These are phyloP conservation scores for Ustilago nuda DNA, from an alignment of 1,284 basidiomycete species.

Conservation along the genomic window DNA sequence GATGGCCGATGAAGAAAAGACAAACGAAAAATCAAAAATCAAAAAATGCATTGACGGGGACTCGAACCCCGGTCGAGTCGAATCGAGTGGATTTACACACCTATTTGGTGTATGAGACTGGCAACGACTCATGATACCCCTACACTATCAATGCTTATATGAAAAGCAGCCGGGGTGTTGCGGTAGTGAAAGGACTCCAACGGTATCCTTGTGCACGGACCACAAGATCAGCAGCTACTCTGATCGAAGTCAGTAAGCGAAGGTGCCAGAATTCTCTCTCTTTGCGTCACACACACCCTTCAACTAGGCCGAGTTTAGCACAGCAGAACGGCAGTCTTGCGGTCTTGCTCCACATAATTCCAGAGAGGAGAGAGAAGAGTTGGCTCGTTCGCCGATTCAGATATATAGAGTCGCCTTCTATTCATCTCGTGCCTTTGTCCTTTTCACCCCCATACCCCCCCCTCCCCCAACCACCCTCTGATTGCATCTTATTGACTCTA, in stretches of 20 bases:
- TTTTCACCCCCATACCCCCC: not conserved
- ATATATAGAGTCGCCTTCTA: conserved; percentile 18
- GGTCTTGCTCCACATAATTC: not conserved
- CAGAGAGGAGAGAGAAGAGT: not conserved
- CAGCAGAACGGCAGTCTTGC: conserved; percentile 1
- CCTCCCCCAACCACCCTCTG: not conserved
- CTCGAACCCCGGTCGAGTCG: conserved; percentile 60
- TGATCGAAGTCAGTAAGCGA: conserved; percentile 25
- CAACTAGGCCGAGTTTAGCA: conserved; percentile 6
- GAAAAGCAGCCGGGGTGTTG: too few relatives aligned
- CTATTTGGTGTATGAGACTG: conserved; percentile 13
- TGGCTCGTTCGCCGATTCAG: conserved; percentile 29
- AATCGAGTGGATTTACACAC: conserved; percentile 28
- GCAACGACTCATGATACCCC: conserved; percentile 45
- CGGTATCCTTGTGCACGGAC: too few relatives aligned
- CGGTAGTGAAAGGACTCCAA: too few relatives aligned
- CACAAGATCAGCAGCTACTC: not conserved
- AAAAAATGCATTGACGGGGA: conserved; percentile 55
- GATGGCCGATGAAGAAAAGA: not conserved
- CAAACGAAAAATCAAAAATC: conserved; percentile 6
- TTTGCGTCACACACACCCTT: not conserved
- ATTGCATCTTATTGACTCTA: not conserved
- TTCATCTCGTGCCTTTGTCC: not conserved
- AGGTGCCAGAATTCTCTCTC: conserved; percentile 18
- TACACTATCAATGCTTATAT: conserved; percentile 49